Percentiles rank a stretch among this genome's conserved stretches.
These are phyloP conservation scores for Voacanga thouarsii DNA, from an alignment of 257 asterid species.

Conservation along the genomic window DNA sequence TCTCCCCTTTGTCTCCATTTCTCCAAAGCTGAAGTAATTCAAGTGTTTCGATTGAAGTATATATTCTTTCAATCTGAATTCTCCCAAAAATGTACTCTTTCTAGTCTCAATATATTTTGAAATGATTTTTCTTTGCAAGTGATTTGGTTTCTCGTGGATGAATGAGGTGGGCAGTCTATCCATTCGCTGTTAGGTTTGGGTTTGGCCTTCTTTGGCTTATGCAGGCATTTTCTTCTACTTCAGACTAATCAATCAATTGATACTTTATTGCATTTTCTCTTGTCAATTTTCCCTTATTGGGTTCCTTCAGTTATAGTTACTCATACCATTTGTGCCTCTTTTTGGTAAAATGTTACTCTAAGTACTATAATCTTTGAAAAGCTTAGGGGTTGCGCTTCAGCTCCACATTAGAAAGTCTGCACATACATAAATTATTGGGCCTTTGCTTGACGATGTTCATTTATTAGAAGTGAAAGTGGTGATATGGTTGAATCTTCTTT, in stretches of 20 bases:
- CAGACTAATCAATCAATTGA: conserved; percentile 11
- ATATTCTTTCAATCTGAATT: conserved; percentile 3
- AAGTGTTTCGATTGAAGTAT: background rate
- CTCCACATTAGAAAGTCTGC: background rate
- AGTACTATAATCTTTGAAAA: background rate
- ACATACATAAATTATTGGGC: background rate
- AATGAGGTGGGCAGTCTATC: conserved; percentile 22
- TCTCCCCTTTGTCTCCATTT: background rate
- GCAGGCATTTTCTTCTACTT: background rate
- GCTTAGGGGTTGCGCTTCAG: background rate
- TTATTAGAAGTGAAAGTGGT: background rate
- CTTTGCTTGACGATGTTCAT: background rate
- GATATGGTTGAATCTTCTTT: no score
- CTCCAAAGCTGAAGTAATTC: background rate
- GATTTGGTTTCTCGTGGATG: conserved; percentile 28
- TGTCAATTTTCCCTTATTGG: conserved; percentile 7
- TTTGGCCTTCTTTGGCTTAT: conserved; percentile 7
- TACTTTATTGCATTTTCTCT: conserved; percentile 7
- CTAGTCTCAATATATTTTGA: background rate
- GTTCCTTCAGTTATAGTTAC: conserved; percentile 30
- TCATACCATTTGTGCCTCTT: conserved; percentile 14
- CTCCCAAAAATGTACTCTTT: background rate
- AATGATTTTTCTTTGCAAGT: conserved; percentile 14
- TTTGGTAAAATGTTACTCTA: conserved; percentile 1
- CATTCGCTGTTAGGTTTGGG: conserved; percentile 25